Evolutionary conservation across 139 green algal genomes (phyloP), one percentile per base, ranked within the genome.

Genomic region (Chlamydomonas asymmetrica): DNA sequence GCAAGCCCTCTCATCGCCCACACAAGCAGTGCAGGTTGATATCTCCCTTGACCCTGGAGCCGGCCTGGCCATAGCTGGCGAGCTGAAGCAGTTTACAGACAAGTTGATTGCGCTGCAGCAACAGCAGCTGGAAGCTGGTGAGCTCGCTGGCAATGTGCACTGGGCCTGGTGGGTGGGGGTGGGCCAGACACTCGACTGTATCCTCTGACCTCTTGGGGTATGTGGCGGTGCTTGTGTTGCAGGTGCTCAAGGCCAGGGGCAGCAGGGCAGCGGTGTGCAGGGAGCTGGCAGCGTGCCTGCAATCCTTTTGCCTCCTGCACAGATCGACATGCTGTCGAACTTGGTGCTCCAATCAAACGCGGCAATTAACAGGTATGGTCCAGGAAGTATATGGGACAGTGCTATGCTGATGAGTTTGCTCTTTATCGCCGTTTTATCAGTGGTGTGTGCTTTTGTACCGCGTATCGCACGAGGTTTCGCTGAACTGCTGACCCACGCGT

Each of bases 61-160:
- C 6, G 70, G 70, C 16, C 56, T 76, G n/a, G 70, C 67, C 59
- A 76, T 76, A 22, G 70, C 70, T 2, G 57, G 57, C 0, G 70
- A 76, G 70, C 57, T 76, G 25, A 76, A 76, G 70, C 70, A 68
- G 32, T 76, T 76, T 41, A 76, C 70, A 6, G 70, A 76, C 59
- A 27, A 57, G 50, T 32, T 76, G 56, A 52, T 76, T 39, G 56
- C 67, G 40, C 70, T 76, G 40, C 70, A 76, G 49, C 68, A 75
- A 56, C 69, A 75, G n/a, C 69, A 75, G 56, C 69, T 67, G 69
- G 39, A 38, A 39, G 54, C 66, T 41, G 48, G 56, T 9, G 70
- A 67, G 20, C 56, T 31, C 7, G 56, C 69, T 13, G 69, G n/a
- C 45, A 39, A 31, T n/a, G n/a, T n/a, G n/a, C n/a, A n/a, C n/a